Conservation (phyloP, 75 land plant species). For the Larix kaempferi region DNA sequence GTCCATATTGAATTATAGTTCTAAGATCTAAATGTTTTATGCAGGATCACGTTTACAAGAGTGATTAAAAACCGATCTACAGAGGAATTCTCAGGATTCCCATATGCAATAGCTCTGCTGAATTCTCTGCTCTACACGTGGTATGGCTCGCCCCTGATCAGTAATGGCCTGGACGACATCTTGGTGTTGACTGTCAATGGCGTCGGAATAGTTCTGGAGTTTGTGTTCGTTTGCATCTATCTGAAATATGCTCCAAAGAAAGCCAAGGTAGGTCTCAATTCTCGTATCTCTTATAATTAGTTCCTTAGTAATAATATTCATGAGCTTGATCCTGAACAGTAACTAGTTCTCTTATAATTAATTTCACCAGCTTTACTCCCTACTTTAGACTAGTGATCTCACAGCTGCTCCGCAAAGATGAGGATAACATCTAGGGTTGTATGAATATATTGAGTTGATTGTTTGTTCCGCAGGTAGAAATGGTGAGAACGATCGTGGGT, state of each 20-base stretch:
- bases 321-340: no score
- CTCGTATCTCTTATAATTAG: no score
- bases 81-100: constrained; percentile 62
- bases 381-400: no score
- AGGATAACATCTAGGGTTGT: no score
- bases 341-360: no score
- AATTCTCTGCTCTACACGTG: constrained; percentile 67
- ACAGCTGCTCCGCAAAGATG: no score
- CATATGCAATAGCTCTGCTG: constrained; percentile 53
- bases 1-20: not conserved
- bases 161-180: constrained; percentile 40
- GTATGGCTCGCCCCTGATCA: constrained; percentile 52
- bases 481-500: not conserved
- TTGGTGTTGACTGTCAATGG: constrained; percentile 63
- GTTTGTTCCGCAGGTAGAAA: no score
- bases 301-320: no score
- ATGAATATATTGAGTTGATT: no score
- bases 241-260: constrained; percentile 26
- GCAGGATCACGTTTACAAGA: constrained; percentile 51
- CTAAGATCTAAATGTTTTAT: not conserved
- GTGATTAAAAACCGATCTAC: constrained; percentile 40
- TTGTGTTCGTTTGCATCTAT: constrained; percentile 49
- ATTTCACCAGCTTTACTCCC: no score
- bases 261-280: constrained; percentile 22
- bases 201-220: constrained; percentile 46